Base-by-base conservation (phyloP, 768 basidiomycete species). In the Pholiota molesta region DNA sequence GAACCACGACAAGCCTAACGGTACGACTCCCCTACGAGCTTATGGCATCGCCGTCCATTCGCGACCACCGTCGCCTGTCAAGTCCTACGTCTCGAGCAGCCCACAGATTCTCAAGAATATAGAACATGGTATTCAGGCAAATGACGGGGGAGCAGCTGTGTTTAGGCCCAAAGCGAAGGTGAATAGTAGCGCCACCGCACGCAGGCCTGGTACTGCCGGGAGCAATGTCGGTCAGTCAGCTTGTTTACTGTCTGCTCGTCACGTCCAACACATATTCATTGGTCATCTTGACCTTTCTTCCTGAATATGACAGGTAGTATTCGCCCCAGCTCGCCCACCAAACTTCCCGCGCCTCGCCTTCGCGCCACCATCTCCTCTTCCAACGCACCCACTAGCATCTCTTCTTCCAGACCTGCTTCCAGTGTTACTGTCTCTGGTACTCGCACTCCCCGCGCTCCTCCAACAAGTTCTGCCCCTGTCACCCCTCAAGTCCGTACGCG, bases 161-260 rank as follows among this genome's bases (percentile, higher is more conserved):
- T 71, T 72, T 10, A 68, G 83, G 59, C 84, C 86, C 14, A 89
- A 79, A 69, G 87, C 85, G 61, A 90, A 87, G 73, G 78, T 90
- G 40, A 89, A 85, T 67, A 81, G 76, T 62, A 84, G 78, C 65
- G 84, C 84, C 37, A 79, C 81, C 8, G 62, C 73, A 13, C 75
- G 77, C 51, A 79, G 74, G 65, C 53, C 70, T 9, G 61, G 63
- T 21, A 49, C 47, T 9, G 47, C 47, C 5, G 47, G 47, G 47
- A 49, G 47, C 47, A 49, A 23, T 13, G 47, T 49, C 19, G 47
- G 47, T 49, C 21, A 23, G 47, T 49, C n/a, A 19, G 9, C 42
- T 7, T 44, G 42, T 21, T 44, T 44, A 21, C 19, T 40, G 14
- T 45, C 44, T 45, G 21, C 19, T 7, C 3, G 4, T n/a, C 47